phyloP scores from a whole-genome alignment of 1,284 basidiomycete species.

The Sporisorium reilianum region DNA sequence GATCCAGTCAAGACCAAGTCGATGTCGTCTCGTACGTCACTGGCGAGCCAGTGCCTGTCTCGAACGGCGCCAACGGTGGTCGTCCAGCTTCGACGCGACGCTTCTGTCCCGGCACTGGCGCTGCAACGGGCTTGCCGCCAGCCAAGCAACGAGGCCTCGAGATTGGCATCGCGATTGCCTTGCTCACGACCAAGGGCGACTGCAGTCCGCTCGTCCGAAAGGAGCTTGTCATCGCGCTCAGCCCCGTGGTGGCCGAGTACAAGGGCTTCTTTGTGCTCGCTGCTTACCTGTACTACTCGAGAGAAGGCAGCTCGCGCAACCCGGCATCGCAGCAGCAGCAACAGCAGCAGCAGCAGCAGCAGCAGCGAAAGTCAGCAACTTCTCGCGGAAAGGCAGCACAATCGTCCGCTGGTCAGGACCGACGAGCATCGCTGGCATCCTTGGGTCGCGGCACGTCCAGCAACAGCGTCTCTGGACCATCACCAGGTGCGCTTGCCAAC shows the following conservation, averaged over 20 bases:
- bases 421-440: conserved; percentile 19
- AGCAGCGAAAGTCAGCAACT: conserved; percentile 17
- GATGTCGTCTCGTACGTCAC: conserved; percentile 47
- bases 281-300: conserved; percentile 94
- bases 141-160: conserved; percentile 77
- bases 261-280: conserved; percentile 94
- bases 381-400: conserved; percentile 19
- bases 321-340: conserved; percentile 15
- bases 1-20: conserved; percentile 69
- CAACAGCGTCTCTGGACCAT: conserved; percentile 18
- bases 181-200: conserved; percentile 84
- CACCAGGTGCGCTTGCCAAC: conserved; percentile 23
- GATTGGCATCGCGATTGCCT: conserved; percentile 73
- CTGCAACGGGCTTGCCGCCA: conserved; percentile 81
- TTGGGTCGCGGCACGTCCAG: conserved; percentile 17
- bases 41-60: conserved; percentile 28
- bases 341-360: conserved; percentile 12
- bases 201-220: conserved; percentile 96
- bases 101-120: conserved; percentile 83
- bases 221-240: conserved; percentile 90
- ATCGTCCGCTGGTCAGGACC: conserved; percentile 11
- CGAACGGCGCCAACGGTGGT: conserved; percentile 15
- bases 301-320: conserved; percentile 35
- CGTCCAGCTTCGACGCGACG: conserved; percentile 28
- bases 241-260: conserved; percentile 94